Conservation (phyloP, 371 early-diverging fungal genomes). For the Mucor racemosus region DNA sequence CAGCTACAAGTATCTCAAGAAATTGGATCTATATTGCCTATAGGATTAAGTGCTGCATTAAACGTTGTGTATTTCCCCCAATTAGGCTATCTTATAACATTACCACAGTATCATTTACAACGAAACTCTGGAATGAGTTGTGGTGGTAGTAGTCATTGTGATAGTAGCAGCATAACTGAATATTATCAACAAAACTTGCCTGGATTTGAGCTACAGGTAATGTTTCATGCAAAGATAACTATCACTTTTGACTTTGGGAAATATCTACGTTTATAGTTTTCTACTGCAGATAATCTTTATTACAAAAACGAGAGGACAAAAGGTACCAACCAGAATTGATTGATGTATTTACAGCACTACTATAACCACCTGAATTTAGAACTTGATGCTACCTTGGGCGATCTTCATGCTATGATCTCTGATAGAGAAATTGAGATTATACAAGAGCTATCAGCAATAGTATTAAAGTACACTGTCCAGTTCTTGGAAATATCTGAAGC, state of each 20-base stretch:
- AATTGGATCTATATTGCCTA: constrained; percentile 57
- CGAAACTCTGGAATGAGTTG: constrained; percentile 46
- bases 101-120: constrained; percentile 53
- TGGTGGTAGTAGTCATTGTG: background rate
- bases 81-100: constrained; percentile 77
- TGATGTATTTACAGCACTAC: no score
- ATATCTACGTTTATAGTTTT: constrained; percentile 56
- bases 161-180: constrained; percentile 11
- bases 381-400: constrained; percentile 75
- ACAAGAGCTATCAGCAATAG: constrained; percentile 62
- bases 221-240: background rate
- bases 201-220: constrained; percentile 35
- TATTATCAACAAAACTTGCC: constrained; percentile 1
- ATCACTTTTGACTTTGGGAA: background rate
- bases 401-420: constrained; percentile 74
- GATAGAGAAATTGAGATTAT: constrained; percentile 80
- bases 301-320: constrained; percentile 72
- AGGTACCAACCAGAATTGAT: constrained; percentile 37
- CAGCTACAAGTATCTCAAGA: constrained; percentile 68
- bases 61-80: constrained; percentile 87
- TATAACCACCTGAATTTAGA: constrained; percentile 34
- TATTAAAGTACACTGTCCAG: constrained; percentile 41
- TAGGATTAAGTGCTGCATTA: constrained; percentile 49
- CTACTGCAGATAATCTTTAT: constrained; percentile 68
- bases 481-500: constrained; percentile 46